phyloP scores from a whole-genome alignment of 169 alveolate species.

The Eimeria zaria region DNA sequence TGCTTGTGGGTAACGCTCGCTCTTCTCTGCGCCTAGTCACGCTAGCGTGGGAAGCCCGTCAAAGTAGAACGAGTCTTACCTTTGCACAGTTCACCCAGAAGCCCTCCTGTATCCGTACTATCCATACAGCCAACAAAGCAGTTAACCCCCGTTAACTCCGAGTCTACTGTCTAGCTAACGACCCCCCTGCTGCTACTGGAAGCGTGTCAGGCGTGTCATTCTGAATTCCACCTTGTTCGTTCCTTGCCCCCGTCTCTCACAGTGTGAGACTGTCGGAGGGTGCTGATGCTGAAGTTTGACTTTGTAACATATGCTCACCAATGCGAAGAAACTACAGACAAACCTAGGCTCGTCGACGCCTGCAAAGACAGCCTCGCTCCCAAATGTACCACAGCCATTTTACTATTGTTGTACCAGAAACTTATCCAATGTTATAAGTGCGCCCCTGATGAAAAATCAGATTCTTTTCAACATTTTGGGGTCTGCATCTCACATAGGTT shows the following conservation, averaged over 20 bases:
- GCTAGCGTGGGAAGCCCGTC: not conserved
- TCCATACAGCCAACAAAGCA: no score
- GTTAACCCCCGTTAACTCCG: no score
- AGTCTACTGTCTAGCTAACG: not conserved
- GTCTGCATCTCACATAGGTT: not conserved
- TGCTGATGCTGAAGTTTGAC: not conserved
- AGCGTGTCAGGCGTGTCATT: no score
- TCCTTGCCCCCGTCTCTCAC: not conserved
- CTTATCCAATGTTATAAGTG: not conserved
- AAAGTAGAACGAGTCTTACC: not conserved
- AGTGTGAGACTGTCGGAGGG: not conserved
- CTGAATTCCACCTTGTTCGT: no score
- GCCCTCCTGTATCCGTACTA: not conserved
- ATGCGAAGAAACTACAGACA: not conserved
- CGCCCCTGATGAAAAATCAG: not conserved
- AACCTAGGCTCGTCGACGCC: not conserved
- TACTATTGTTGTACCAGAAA: not conserved
- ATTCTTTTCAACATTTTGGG: not conserved
- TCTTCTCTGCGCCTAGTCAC: not conserved
- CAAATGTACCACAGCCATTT: not conserved
- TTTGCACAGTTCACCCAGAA: not conserved
- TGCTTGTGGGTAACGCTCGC: not conserved
- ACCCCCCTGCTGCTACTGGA: not conserved
- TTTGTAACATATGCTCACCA: not conserved
- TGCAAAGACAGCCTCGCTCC: not conserved